These are phyloP conservation scores for Xylaria sp. DNA, from an alignment of 2,329 filamentous ascomycete genomes.

Conservation along the genomic window DNA sequence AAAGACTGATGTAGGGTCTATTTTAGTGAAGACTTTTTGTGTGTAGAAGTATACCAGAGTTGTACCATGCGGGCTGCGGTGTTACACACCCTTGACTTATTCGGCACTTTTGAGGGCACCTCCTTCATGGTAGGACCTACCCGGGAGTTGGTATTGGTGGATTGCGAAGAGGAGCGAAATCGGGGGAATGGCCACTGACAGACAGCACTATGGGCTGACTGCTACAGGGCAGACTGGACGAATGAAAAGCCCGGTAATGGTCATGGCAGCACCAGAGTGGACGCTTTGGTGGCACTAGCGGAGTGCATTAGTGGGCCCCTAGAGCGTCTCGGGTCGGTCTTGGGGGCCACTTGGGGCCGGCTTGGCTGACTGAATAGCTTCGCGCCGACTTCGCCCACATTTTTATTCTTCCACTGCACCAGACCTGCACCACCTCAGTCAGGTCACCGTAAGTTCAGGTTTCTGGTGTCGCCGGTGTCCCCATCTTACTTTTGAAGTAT, in stretches of 20 bases:
- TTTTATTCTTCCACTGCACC: constrained; percentile 8
- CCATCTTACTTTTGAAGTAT: neutral
- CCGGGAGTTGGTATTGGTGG: neutral
- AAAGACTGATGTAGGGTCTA: too few species aligned
- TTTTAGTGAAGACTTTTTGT: too few species aligned
- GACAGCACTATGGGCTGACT: neutral
- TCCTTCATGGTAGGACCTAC: neutral
- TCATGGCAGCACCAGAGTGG: constrained; percentile 11
- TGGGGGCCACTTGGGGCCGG: neutral
- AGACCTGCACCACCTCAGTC: neutral
- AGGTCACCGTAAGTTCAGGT: constrained; percentile 7
- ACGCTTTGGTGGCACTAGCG: constrained; percentile 8
- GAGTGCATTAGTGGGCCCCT: neutral
- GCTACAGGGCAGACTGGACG: constrained; percentile 1
- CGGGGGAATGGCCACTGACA: neutral
- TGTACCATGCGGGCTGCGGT: too few species aligned
- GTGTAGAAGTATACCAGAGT: too few species aligned
- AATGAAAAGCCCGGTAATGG: constrained; percentile 24
- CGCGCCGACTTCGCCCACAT: constrained; percentile 32
- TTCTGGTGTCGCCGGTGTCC: neutral
- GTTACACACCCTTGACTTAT: too few species aligned
- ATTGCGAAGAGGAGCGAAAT: constrained; percentile 5
- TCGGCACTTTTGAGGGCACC: too few species aligned
- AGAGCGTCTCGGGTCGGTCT: neutral
- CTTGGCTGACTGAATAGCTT: constrained; percentile 10